These are phyloP conservation scores for Ganoderma leucocontextum DNA, from an alignment of 1,284 basidiomycete genomes.

Conservation along the genomic window DNA sequence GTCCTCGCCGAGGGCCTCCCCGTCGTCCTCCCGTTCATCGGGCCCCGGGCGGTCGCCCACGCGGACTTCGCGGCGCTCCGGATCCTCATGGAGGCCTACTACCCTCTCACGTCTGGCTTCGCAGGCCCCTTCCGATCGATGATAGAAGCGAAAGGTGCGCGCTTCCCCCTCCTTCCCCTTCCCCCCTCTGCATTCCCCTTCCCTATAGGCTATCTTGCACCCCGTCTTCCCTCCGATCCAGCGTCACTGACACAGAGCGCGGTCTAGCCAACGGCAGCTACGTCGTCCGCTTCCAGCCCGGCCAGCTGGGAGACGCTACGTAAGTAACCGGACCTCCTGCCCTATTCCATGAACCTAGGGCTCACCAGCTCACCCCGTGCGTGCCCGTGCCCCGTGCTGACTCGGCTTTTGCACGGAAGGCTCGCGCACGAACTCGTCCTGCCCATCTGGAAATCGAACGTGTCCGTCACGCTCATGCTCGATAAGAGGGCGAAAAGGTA, in stretches of 20 bases:
- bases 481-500: conserved; percentile 95
- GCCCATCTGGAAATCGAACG: conserved; percentile 92
- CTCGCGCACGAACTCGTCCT: conserved; percentile 80
- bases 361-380: background rate
- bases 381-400: background rate
- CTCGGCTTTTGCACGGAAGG: conserved; percentile 46
- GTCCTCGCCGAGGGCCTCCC: conserved; percentile 88
- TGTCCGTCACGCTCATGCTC: conserved; percentile 88
- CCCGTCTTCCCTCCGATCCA: background rate
- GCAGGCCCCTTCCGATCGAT: conserved; percentile 60
- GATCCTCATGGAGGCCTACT: conserved; percentile 77
- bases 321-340: conserved; percentile 43
- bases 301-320: conserved; percentile 61
- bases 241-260: conserved; percentile 6
- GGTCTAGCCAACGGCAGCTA: conserved; percentile 74
- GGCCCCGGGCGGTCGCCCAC: conserved; percentile 67
- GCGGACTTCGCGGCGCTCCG: conserved; percentile 70
- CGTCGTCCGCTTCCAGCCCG: conserved; percentile 72
- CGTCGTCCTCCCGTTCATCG: conserved; percentile 83
- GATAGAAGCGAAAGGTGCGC: conserved; percentile 61
- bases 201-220: background rate
- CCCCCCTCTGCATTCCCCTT: background rate
- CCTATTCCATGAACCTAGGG: background rate
- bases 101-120: conserved; percentile 75
- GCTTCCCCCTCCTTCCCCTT: conserved; percentile 17